Base-by-base conservation (phyloP, 192 early-diverging fungal species). In the Tieghemiomyces parasiticus region DNA sequence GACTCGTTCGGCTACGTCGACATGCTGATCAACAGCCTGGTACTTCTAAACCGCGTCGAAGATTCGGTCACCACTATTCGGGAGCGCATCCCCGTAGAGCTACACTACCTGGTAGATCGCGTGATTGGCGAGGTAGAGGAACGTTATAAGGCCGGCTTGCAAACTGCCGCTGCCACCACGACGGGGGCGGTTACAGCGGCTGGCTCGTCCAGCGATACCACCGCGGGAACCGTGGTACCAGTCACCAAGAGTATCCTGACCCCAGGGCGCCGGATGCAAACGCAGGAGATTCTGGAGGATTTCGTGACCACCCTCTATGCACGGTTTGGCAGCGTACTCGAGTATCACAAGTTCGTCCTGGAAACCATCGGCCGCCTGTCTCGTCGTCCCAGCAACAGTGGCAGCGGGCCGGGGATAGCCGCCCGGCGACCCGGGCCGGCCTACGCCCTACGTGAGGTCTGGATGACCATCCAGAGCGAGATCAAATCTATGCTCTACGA, bases 1-100 rank as follows among this genome's bases (percentile, higher is more conserved):
- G 85, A 89, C 54, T 86, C 85, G 24, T 81, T 77, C 68, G 81
- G 80, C 20, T 86, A 86, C 45, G 79, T 90, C 31, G 87, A 87
- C 66, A 86, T 85, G 61, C 67, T 89, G 9, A 68, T 89, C 35
- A 84, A 87, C 62, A 79, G 84, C 25, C 69, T 89, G 19, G 74
- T 74, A 4, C 63, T 78, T 10, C 69, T 89, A 26, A 65, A 71
- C 44, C 65, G 60, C 58, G 65, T 62, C 28, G 61, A 54, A 61
- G 53, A 62, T 61, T 60, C 66, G 0, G 52, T 78, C 61, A 70
- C 87, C 75, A 81, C 81, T 22, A 75, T 90, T 54, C 74, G 78
- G 60, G 80, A 87, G 65, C 74, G 84, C 13, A 75, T 90, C 24
- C 73, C 78, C 26, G 49, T 84, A 12, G 87, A 90, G 65, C 74